phyloP scores from a whole-genome alignment of 495 filamentous ascomycete genomes.

The Xylaria venustula region DNA sequence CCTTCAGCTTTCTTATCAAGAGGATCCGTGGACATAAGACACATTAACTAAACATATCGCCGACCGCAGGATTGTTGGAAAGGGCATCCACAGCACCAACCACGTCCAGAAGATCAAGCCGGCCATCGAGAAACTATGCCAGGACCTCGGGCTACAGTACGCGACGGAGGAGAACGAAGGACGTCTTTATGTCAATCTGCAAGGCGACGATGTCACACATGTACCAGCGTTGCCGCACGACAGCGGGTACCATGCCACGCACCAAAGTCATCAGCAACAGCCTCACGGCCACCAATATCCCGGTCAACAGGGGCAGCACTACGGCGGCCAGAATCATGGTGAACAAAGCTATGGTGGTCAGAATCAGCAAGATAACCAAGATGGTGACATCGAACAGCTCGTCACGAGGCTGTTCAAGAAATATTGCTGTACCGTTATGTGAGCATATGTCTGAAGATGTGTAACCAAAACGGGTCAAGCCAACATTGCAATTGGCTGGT shows the following conservation, averaged over 20 bases:
- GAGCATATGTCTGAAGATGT: background rate
- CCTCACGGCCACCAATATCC: slow-evolving; percentile 32
- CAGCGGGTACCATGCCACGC: too few relatives aligned
- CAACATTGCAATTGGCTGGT: too few relatives aligned
- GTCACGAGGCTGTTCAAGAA: slow-evolving; percentile 64
- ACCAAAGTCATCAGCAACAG: slow-evolving; percentile 14
- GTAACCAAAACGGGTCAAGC: too few relatives aligned
- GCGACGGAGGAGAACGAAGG: slow-evolving; percentile 84
- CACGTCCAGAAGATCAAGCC: slow-evolving; percentile 91
- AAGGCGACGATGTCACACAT: slow-evolving; percentile 32
- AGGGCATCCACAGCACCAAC: slow-evolving; percentile 79
- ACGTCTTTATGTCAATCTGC: slow-evolving; percentile 62
- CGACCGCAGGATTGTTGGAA: slow-evolving; percentile 84
- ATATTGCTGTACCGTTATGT: slow-evolving; percentile 80
- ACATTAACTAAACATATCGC: background rate
- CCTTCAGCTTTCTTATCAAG: too few relatives aligned
- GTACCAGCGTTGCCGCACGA: slow-evolving; percentile 53
- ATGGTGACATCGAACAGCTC: slow-evolving; percentile 63
- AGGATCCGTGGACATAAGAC: too few relatives aligned
- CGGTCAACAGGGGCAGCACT: slow-evolving; percentile 29
- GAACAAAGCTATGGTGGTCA: slow-evolving; percentile 31
- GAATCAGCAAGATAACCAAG: slow-evolving; percentile 42
- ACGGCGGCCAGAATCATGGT: slow-evolving; percentile 29
- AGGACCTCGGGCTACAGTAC: slow-evolving; percentile 77
- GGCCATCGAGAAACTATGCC: slow-evolving; percentile 80